phyloP scores from a whole-genome alignment of 805 yeast species.

The Yarrowia osloensis region DNA sequence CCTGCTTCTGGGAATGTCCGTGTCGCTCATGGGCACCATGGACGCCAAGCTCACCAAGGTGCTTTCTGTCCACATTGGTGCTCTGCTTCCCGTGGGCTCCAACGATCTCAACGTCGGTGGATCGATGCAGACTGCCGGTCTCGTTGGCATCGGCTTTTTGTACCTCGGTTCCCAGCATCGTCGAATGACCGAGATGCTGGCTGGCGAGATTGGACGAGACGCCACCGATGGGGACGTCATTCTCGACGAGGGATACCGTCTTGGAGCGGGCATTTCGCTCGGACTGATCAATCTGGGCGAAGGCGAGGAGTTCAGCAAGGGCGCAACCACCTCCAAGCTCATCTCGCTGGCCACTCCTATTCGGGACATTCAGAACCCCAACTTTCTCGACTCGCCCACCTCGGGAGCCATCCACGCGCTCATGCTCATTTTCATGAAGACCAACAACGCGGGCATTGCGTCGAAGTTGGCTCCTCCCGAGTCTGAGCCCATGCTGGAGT shows the following conservation, averaged over 20 bases:
- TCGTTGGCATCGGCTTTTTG: conserved; percentile 84
- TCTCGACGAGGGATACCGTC: conserved; percentile 76
- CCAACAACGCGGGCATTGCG: conserved; percentile 63
- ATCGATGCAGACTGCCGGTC: conserved; percentile 86
- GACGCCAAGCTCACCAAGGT: conserved; percentile 87
- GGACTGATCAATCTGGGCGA: conserved; percentile 83
- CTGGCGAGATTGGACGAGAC: conserved; percentile 56
- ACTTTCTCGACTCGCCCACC: conserved; percentile 61
- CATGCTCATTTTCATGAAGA: conserved; percentile 68
- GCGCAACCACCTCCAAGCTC: conserved; percentile 56
- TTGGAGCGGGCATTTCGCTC: conserved; percentile 84
- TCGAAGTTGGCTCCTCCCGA: conserved; percentile 60
- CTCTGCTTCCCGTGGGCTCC: conserved; percentile 87
- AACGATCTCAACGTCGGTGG: conserved; percentile 81
- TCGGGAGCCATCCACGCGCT: conserved; percentile 77
- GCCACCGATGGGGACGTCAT: conserved; percentile 40
- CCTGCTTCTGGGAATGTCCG: conserved; percentile 86
- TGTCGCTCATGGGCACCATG: conserved; percentile 79
- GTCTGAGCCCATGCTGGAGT: conserved; percentile 61
- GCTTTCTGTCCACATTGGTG: conserved; percentile 88
- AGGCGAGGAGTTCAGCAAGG: conserved; percentile 61
- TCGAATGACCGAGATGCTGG: conserved; percentile 77
- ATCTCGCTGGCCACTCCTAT: conserved; percentile 54
- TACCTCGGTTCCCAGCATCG: conserved; percentile 78
- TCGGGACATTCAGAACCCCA: conserved; percentile 62